Evolutionary conservation across 176 grass and related monocot genomes (phyloP).

Genomic region (Hsuehochloa calcarea): DNA sequence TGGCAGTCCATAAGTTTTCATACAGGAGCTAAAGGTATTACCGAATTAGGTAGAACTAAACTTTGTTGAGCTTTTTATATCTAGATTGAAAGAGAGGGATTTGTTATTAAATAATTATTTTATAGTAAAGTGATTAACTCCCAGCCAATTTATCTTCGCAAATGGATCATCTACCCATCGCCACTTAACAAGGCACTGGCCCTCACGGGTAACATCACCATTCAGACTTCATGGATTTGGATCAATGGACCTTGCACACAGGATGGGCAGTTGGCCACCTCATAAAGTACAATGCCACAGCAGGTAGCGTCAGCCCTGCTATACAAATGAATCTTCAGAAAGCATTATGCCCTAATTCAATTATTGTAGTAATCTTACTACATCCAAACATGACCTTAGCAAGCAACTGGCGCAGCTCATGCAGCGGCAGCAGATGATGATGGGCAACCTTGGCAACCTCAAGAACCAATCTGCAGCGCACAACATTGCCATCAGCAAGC

Average conservation of each 20-base stretch:
- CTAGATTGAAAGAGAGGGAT: not conserved
- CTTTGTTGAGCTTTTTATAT: not conserved
- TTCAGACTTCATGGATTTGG: not conserved
- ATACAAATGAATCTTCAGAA: not conserved
- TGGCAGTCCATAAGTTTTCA: not conserved
- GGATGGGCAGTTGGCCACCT: not conserved
- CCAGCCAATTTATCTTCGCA: not conserved
- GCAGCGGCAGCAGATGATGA: not conserved
- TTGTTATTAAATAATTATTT: not conserved
- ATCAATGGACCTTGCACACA: not conserved
- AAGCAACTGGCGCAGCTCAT: not conserved
- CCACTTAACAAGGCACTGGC: not conserved
- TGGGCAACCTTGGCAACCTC: not conserved
- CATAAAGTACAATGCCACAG: not conserved
- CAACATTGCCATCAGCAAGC: not conserved
- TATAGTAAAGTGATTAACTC: not conserved
- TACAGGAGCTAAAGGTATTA: not conserved
- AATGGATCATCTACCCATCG: not conserved
- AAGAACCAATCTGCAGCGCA: not conserved
- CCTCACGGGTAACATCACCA: not conserved
- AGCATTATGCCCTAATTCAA: too few species aligned
- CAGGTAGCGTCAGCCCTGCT: not conserved
- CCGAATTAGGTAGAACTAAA: not conserved
- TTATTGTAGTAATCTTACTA: not conserved
- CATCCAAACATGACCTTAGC: not conserved